A percentile compares a stretch with the other conserved stretches of the same genome.
Conservation (phyloP, 768 basidiomycete genomes). For the Hydnomerulius pinastri region DNA sequence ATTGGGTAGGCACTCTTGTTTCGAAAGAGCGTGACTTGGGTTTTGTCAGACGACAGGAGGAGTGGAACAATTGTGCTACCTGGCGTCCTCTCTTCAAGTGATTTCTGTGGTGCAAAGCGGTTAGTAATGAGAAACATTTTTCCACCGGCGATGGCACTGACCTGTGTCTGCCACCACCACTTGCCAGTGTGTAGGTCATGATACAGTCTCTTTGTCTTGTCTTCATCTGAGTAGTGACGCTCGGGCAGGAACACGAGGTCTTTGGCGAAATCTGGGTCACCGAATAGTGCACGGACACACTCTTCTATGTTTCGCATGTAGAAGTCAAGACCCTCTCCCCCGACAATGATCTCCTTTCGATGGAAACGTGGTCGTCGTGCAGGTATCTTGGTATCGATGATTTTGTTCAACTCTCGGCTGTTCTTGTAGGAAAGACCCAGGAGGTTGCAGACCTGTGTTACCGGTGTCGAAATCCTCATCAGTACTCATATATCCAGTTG, state of each 20-base stretch:
- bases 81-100: no score
- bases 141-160: slow-evolving; percentile 17
- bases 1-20: no score
- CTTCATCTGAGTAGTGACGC: slow-evolving; percentile 36
- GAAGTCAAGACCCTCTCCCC: slow-evolving; percentile 32
- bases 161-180: slow-evolving; percentile 57
- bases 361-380: neutral
- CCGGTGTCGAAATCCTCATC: no score
- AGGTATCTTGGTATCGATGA: slow-evolving; percentile 33
- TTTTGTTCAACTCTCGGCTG: slow-evolving; percentile 24
- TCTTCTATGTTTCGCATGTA: slow-evolving; percentile 37
- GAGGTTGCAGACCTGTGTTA: slow-evolving; percentile 22
- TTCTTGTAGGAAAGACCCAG: slow-evolving; percentile 37
- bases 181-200: slow-evolving; percentile 47
- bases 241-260: slow-evolving; percentile 38
- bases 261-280: slow-evolving; percentile 33
- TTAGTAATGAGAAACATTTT: no score
- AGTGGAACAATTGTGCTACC: no score
- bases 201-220: slow-evolving; percentile 30
- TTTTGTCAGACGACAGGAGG: no score
- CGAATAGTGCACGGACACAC: slow-evolving; percentile 37
- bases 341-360: slow-evolving; percentile 15
- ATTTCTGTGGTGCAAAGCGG: no score
- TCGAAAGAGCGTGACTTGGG: no score
- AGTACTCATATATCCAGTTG: no score